A percentile compares a stretch with the other conserved stretches of the same genome.
phyloP scores from a whole-genome alignment of 495 filamentous ascomycete genomes.

The Entonaema liquescens region DNA sequence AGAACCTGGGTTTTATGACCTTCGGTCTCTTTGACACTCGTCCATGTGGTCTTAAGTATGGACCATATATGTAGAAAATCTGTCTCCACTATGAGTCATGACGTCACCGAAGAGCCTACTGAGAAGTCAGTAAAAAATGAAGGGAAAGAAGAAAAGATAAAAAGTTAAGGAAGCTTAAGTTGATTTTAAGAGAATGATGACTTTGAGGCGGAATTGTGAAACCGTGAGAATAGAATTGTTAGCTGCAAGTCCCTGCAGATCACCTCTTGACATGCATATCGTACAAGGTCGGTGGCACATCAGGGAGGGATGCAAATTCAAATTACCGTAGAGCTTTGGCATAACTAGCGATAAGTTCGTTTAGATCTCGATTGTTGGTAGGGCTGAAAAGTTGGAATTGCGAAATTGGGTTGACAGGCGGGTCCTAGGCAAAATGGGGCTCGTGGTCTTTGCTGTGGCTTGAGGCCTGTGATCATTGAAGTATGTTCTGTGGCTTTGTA shows the following conservation, averaged over 20 bases:
- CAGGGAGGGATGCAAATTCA: slow-evolving; percentile 6
- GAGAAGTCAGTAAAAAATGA: not conserved
- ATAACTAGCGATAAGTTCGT: slow-evolving; percentile 22
- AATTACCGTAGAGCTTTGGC: slow-evolving; percentile 11
- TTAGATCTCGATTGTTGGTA: slow-evolving; percentile 32
- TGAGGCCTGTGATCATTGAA: not conserved
- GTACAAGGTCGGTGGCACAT: slow-evolving; percentile 10
- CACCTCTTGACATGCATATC: slow-evolving; percentile 36
- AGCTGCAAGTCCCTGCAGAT: slow-evolving; percentile 35
- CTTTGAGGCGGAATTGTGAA: not conserved
- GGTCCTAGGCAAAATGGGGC: not conserved
- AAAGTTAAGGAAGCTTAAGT: not conserved
- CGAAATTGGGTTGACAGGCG: not conserved
- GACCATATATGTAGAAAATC: slow-evolving; percentile 3
- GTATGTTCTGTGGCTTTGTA: slow-evolving; percentile 3
- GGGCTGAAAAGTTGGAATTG: slow-evolving; percentile 26
- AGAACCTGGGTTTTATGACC: slow-evolving; percentile 12
- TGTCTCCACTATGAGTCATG: not conserved
- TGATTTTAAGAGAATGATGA: not conserved
- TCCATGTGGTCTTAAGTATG: slow-evolving; percentile 14
- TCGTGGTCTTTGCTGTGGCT: not conserved
- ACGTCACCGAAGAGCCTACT: slow-evolving; percentile 16
- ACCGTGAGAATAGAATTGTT: slow-evolving; percentile 15
- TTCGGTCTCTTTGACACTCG: slow-evolving; percentile 10
- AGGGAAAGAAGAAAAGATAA: not conserved